Base-by-base conservation (phyloP, 768 basidiomycete genomes). In the Leccinum longicurvipes region DNA sequence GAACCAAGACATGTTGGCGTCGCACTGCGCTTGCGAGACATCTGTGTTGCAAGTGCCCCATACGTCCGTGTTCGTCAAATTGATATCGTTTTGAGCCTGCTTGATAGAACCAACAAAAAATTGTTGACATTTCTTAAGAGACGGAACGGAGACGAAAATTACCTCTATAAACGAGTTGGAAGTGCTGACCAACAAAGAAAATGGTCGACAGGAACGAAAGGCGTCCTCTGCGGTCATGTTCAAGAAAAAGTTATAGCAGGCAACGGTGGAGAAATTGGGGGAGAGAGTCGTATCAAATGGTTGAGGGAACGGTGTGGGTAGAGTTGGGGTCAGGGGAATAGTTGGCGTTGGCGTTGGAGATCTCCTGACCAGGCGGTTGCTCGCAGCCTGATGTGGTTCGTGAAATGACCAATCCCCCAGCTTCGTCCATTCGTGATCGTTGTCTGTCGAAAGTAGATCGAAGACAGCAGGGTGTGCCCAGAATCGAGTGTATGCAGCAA, bases 11-110 rank as follows among this genome's bases (percentile, higher is more conserved):
- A 94, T 90, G 60, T 87, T 88, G 27, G 72, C 60, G n/a, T 71
- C 61, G 62, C 91, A 94, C 57, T 85, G 78, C 23, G 71, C 75
- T 14, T 72, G 66, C 3, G 68, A 64, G 1, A 70, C 63, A 15
- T 67, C 71, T 6, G 89, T 88, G 61, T 91, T 86, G 69, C 92
- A 94, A 0, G 87, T 90, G 3, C 88, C 89, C 85, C 89, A 90
- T 7, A 93, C 65, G 49, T 91, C 74, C 9, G 74, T 69, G 63
- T 92, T 93, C 64, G 91, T 76, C 32, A 78, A 67, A 1, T 82
- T 79, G 39, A 82, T 65, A 70, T 89, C 84, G 3, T 69, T 65
- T 71, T 88, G 86, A 32, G 85, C 84, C 88, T 91, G 74, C 69
- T 69, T 60, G 31, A 21, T 15, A 51, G 50, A 51, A 25, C 9